Evolutionary conservation across 768 basidiomycete genomes (phyloP), one percentile per base, ranked within the genome.

Genomic region (Naganishia vishniacii): DNA sequence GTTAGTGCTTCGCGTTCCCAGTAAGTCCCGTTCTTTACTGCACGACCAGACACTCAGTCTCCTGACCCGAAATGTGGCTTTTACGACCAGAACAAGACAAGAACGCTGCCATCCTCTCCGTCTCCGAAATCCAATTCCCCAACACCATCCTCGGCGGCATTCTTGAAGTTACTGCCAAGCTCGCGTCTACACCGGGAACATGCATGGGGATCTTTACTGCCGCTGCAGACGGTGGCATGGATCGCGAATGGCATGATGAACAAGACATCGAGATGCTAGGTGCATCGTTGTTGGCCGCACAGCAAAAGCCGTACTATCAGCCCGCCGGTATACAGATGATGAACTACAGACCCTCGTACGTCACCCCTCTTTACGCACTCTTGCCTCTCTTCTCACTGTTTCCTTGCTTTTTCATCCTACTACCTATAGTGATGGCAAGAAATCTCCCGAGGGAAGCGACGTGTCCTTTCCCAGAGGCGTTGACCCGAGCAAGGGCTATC

Each of bases 261-360:
- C 32, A 37, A 13, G 53, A 56, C n/a, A 40, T 56, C 37, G 53
- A 56, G 20, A 56, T 56, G 53, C 53, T 56, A 9, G 32, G 53
- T 16, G 37, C 53, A 13, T 56, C 53, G 37, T 18, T 56, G n/a
- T 26, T 56, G 34, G n/a, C 11, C 6, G 23, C 34, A 23, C 53
- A 56, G 31, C 20, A 20, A 16, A n/a, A 20, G 42, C 7, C 42
- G 42, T 44, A 44, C 12, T n/a, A 23, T 40, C 34, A 56, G 13
- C 53, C 53, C 26, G 53, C 53, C 4, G 53, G 53, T 37, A 25
- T 56, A 37, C 23, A 40, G 20, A 56, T 56, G 53, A 20, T 56
- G n/a, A 40, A 40, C 31, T 56, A 56, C 53, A 20, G 37, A 26
- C 53, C 34, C 6, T 37, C 15, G 53, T 56, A 56, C 32, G 23